Evolutionary conservation across 2,329 filamentous ascomycete species (phyloP), one percentile per base, ranked within the genome.

Genomic region (Diatrype stigma): DNA sequence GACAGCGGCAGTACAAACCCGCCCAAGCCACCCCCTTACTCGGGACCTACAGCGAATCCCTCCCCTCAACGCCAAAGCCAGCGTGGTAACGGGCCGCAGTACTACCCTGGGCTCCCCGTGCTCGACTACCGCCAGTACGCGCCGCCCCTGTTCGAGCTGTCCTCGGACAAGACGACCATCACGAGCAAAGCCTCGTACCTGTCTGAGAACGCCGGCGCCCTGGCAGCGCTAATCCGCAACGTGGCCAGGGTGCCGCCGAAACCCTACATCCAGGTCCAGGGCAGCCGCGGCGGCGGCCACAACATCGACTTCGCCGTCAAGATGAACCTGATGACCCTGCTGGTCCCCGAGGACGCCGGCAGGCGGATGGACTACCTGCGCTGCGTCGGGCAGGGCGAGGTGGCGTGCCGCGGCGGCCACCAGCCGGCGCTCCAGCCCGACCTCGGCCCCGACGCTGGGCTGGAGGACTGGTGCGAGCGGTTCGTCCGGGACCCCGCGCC

Each of bases 231-330:
- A 21, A 60, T 82, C 23, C 73, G 75, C 34, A 61, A 67, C 30
- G 74, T 81, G 50, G 73, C 77, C 14, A 73, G 73, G 1, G 68
- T 82, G 0, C 79, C 79, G 19, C 79, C 80, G 6, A 82, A 82
- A 59, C 78, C 76, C 0, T 70, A 76, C 54, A 71, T 82, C 21
- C 70, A 74, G 48, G 72, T 82, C 48, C 67, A 67, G 3, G 79
- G 79, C 42, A 73, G 65, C 30, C 71, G 73, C 28, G 72, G 65
- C 30, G 71, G 73, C 28, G 67, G 69, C n/a, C 62, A 65, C 51
- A 67, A 60, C 54, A 58, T 76, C 30, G 79, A 82, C 62, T 82
- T 83, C 56, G 71, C 75, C 51, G 63, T 82, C 52, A 76, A 73
- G 59, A 65, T 82, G 40, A 82, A 82, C 60, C 66, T 81, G 17